Evolutionary conservation across 441 rosid genomes (phyloP).

Genomic region (Monsonia emarginata): DNA sequence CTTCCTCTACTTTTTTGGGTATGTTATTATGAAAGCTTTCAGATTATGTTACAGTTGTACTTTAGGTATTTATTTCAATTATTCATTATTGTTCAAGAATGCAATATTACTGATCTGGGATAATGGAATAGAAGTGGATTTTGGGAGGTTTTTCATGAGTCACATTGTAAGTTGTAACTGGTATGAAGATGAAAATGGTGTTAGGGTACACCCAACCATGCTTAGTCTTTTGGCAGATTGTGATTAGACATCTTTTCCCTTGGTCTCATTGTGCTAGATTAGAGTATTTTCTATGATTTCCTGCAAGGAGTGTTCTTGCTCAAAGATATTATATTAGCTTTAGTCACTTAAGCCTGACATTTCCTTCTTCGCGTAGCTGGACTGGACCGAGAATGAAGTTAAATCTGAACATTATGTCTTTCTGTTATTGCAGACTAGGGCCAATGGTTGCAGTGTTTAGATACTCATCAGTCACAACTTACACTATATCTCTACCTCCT

Average conservation of each 20-base stretch:
- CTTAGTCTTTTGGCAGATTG: too few species aligned
- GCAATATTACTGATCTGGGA: neutral
- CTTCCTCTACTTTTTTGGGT: constrained; percentile 92
- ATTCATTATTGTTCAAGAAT: too few species aligned
- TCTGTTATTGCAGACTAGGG: constrained; percentile 51
- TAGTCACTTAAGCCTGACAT: neutral
- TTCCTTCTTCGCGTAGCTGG: neutral
- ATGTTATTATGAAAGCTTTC: constrained; percentile 23
- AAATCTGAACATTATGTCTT: constrained; percentile 10
- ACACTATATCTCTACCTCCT: constrained; percentile 67
- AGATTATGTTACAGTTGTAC: too few species aligned
- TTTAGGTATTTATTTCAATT: too few species aligned
- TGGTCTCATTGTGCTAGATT: neutral
- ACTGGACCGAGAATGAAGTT: neutral
- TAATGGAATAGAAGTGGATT: neutral
- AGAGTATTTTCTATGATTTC: neutral
- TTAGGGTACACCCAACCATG: too few species aligned
- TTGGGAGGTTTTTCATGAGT: neutral
- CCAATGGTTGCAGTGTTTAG: constrained; percentile 81
- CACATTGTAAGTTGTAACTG: neutral
- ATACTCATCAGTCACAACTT: constrained; percentile 65
- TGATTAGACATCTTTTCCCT: neutral
- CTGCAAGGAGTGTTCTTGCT: neutral
- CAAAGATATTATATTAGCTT: neutral
- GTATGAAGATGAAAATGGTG: neutral